Evolutionary conservation across 2,329 filamentous ascomycete species (phyloP).

Genomic region (Monosporascus sp.): DNA sequence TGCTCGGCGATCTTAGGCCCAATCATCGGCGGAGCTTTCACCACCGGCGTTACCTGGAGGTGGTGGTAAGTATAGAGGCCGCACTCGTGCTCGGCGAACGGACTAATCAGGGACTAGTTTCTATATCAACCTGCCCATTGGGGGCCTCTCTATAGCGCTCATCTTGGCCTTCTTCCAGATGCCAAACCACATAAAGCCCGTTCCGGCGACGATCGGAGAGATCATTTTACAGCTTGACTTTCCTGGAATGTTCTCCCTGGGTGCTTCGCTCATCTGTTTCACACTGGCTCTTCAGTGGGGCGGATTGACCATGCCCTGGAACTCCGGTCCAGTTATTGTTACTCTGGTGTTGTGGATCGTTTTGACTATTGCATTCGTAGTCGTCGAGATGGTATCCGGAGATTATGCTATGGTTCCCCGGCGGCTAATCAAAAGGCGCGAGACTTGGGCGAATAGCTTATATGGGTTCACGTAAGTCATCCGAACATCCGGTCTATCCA

Average conservation of each 20-base stretch:
- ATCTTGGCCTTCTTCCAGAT: background rate
- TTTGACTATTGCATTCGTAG: background rate
- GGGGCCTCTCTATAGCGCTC: background rate
- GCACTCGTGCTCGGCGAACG: background rate
- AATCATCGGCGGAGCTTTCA: conserved; percentile 2
- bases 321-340: background rate
- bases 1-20: conserved; percentile 1
- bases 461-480: background rate
- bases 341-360: background rate
- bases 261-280: background rate
- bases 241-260: background rate
- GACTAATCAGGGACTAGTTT: background rate
- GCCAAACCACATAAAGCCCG: background rate
- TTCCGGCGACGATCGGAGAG: background rate
- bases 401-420: background rate
- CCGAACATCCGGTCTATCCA: too few species aligned
- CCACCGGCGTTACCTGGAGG: background rate
- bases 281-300: background rate
- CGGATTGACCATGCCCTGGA: background rate
- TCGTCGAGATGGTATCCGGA: background rate
- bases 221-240: background rate
- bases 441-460: background rate
- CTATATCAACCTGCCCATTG: background rate
- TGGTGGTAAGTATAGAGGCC: background rate
- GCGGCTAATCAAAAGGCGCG: background rate